Evolutionary conservation across 371 early-diverging fungal species (phyloP).

Genomic region (Parasitella parasitica): DNA sequence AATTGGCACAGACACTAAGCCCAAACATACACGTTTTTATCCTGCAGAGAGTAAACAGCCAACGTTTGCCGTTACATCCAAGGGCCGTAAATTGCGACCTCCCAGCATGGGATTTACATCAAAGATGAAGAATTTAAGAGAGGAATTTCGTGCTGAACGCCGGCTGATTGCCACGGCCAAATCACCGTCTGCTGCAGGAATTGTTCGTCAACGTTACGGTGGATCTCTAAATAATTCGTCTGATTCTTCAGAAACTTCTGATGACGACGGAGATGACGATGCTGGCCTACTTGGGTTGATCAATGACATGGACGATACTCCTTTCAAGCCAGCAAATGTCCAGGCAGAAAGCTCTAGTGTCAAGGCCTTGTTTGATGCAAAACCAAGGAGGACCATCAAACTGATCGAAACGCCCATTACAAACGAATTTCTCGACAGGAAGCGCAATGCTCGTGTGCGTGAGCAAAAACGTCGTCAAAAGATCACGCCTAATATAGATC

Average conservation of each 20-base stretch:
- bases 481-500: slow-evolving; percentile 48
- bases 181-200: slow-evolving; percentile 42
- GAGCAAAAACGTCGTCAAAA: slow-evolving; percentile 43
- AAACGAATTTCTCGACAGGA: slow-evolving; percentile 11
- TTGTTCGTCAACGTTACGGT: slow-evolving; percentile 13
- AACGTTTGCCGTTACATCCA: slow-evolving; percentile 43
- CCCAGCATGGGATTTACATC: slow-evolving; percentile 47
- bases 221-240: slow-evolving; percentile 21
- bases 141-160: slow-evolving; percentile 37
- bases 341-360: slow-evolving; percentile 38
- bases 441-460: slow-evolving; percentile 15
- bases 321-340: slow-evolving; percentile 4
- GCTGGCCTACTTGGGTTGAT: slow-evolving; percentile 26
- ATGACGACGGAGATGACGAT: slow-evolving; percentile 24
- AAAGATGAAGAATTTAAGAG: slow-evolving; percentile 31
- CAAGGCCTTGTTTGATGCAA: slow-evolving; percentile 32
- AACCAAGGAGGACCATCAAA: slow-evolving; percentile 35
- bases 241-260: slow-evolving; percentile 29
- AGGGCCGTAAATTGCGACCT: slow-evolving; percentile 36
- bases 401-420: slow-evolving; percentile 31
- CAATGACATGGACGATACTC: slow-evolving; percentile 18
- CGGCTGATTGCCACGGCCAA: slow-evolving; percentile 33
- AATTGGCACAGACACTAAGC: background rate
- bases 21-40: slow-evolving; percentile 19
- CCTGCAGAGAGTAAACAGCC: slow-evolving; percentile 13